phyloP scores from a whole-genome alignment of 1,284 basidiomycete species.

The Pseudozyma pruni region DNA sequence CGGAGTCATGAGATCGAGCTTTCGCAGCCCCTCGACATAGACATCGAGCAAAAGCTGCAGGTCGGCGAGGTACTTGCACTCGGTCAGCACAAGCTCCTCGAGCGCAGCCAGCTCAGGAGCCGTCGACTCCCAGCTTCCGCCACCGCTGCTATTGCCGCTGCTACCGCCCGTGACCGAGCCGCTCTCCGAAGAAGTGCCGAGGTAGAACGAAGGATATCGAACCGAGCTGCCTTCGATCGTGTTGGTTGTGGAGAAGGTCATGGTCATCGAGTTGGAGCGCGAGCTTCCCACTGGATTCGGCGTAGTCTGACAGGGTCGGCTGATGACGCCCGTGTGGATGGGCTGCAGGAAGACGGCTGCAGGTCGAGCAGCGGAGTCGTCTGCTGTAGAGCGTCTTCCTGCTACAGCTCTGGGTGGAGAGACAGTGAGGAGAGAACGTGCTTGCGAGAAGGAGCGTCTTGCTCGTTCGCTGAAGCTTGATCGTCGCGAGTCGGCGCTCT shows the following conservation, averaged over 20 bases:
- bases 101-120: constrained; percentile 22
- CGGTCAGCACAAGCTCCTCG: constrained; percentile 23
- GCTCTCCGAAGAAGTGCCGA: constrained; percentile 12
- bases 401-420: constrained; percentile 4
- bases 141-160: constrained; percentile 13
- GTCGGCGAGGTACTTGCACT: constrained; percentile 24
- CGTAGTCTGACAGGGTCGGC: constrained; percentile 16
- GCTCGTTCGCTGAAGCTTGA: constrained; percentile 20
- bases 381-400: constrained; percentile 3
- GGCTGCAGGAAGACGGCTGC: constrained; percentile 17
- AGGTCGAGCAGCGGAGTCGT: constrained; percentile 1
- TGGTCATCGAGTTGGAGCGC: constrained; percentile 10
- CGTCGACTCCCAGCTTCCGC: constrained; percentile 14
- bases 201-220: constrained; percentile 15
- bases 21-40: constrained; percentile 20
- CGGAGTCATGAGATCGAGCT: constrained; percentile 12
- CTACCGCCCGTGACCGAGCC: constrained; percentile 14
- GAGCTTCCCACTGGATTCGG: constrained; percentile 8
- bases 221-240: constrained; percentile 3
- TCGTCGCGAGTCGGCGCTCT: constrained; percentile 1
- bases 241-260: constrained; percentile 8
- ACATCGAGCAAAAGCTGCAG: constrained; percentile 24
- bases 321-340: constrained; percentile 13
- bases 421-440: constrained; percentile 4
- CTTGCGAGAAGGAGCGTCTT: constrained; percentile 17